Base-by-base conservation (phyloP, 805 yeast species). In the Cyberlindnera bimundalis region DNA sequence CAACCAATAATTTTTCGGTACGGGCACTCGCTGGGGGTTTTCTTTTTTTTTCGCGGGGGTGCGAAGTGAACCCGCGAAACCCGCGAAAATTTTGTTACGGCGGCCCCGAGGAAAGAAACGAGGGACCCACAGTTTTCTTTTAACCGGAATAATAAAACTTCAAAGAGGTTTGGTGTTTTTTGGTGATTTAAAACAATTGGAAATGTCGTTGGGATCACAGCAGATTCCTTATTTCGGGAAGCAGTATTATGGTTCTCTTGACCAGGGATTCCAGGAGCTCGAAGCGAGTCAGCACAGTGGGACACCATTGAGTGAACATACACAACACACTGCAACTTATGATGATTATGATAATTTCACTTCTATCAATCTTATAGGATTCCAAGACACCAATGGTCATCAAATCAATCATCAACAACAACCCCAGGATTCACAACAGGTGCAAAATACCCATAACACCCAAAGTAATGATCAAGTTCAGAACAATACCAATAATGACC, bases 131-230 rank as follows among this genome's bases (percentile, higher is more conserved):
- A n/a, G n/a, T n/a, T n/a, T n/a, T n/a, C n/a, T n/a, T n/a, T n/a
- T n/a, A n/a, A n/a, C n/a, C n/a, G n/a, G n/a, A n/a, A n/a, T n/a
- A n/a, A n/a, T n/a, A n/a, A n/a, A n/a, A n/a, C n/a, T n/a, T n/a
- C n/a, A n/a, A n/a, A n/a, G n/a, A n/a, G n/a, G n/a, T n/a, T n/a
- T n/a, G n/a, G n/a, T n/a, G n/a, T n/a, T n/a, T n/a, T n/a, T n/a
- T n/a, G n/a, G n/a, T n/a, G n/a, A n/a, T n/a, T n/a, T 5, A 12
- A 7, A 18, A n/a, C 15, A 19, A 5, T 6, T 11, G 10, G 12
- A 19, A n/a, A 52, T 51, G 57, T 51, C 54, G 4, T 38, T 54
- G 33, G 55, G 54, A 24, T 47, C 55, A 6, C 52, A 55, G 9
- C 56, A 39, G 27, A 30, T 42, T 10, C 45, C 45, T 6, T 46